Base-by-base conservation (phyloP, 768 basidiomycete genomes). In the Hypholoma fasciculare region DNA sequence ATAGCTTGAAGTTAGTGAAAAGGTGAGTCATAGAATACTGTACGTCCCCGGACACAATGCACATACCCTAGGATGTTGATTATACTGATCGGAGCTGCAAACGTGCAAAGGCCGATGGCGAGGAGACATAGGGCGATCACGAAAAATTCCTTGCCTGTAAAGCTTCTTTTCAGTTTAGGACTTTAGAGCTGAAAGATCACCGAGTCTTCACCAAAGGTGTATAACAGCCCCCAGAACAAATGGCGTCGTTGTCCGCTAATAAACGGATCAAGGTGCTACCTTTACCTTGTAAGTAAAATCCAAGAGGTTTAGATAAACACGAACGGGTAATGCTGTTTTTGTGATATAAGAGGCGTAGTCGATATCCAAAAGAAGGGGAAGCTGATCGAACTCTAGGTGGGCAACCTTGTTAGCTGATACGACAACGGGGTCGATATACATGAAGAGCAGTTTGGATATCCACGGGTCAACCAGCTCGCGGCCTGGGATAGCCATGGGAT, bases 301-400 rank as follows among this genome's bases (percentile, higher is more conserved):
- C 1, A 54, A 69, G 71, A 47, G 65, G 23, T 23, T 66, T 37
- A 71, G 70, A 7, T 66, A 5, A 69, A 27, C 69, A 44, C 63
- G 6, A 38, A 64, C 63, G 7, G 46, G 20, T 36, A 54, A 67
- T 16, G 61, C 54, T n/a, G 52, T 52, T n/a, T 43, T 49, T 23
- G 64, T 63, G 9, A 72, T 40, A 60, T 62, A 8, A 16, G 61
- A 57, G 7, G 65, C 62, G 38, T 56, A 47, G 58, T 89, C 87
- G 53, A 82, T 80, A 56, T 87, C 85, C 4, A 82, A 81, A 72
- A 89, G 78, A 1, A 82, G 82, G 9, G 85, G 86, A 47, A 87
- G 69, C 49, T 84, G 65, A 42, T 87, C 83, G 37, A 72, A 69
- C 0, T 77, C 66, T 1, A 85, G 64, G 63, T 80, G 81, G 4